These are phyloP conservation scores for Rhodosporidiobolus odoratus DNA, from an alignment of 768 basidiomycete genomes.

Conservation along the genomic window DNA sequence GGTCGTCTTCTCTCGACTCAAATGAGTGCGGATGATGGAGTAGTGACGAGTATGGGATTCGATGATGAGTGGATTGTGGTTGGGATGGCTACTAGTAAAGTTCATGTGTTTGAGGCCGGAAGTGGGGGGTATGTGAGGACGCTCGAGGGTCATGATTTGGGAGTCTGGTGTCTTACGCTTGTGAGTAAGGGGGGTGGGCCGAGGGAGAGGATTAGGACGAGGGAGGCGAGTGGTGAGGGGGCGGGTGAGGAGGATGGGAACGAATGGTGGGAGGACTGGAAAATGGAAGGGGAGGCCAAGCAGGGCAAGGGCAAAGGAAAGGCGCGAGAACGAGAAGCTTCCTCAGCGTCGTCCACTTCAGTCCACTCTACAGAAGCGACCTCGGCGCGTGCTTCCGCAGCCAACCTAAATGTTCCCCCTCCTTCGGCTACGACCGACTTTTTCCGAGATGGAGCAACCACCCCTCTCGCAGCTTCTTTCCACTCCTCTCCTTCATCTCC, in stretches of 20 bases:
- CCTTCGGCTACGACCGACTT: background rate
- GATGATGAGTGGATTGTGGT: constrained; percentile 79
- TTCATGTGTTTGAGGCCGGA: constrained; percentile 75
- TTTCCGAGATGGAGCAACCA: background rate
- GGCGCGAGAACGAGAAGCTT: too few species aligned
- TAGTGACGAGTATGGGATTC: constrained; percentile 80
- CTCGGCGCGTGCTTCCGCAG: too few species aligned
- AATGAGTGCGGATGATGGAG: constrained; percentile 55
- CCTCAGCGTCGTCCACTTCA: too few species aligned
- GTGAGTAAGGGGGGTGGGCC: constrained; percentile 60
- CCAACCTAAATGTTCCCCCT: background rate
- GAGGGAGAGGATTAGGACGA: background rate
- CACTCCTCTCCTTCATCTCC: constrained; percentile 5
- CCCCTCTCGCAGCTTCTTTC: constrained; percentile 14
- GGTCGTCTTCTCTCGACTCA: constrained; percentile 67
- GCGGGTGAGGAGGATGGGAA: constrained; percentile 2
- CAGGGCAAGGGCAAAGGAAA: too few species aligned
- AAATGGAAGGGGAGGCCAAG: too few species aligned
- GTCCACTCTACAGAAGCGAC: too few species aligned
- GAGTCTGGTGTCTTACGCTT: constrained; percentile 88
- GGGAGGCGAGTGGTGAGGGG: background rate
- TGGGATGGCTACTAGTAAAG: constrained; percentile 75
- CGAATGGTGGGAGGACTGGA: too few species aligned
- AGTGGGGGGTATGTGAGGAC: constrained; percentile 72
- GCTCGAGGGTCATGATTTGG: constrained; percentile 73